Base-by-base conservation (phyloP, 75 land plant genomes). In the Cryptomeria japonica region DNA sequence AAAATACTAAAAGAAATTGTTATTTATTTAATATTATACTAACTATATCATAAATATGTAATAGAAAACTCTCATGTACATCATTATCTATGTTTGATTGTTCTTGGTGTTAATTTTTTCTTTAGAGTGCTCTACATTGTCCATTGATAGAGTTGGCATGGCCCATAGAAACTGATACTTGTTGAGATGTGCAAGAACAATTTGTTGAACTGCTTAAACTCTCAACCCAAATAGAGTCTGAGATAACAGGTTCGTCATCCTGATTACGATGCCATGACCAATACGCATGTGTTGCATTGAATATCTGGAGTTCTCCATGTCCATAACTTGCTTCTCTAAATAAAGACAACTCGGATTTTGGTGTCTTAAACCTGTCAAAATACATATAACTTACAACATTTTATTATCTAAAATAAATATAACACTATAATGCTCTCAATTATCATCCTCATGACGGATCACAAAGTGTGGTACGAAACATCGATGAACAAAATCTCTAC, bases 201-300 rank as follows among this genome's bases (percentile, higher is more conserved):
- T 25, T 11, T 39, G 25, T 88, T 88, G 92, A 46, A 91, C 90
- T 87, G 91, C 58, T 38, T 32, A 84, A 7, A 73, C 88, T 93
- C 34, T 91, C 46, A 8, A 97, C 19, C 95, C 91, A 92, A 28
- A 95, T 44, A 38, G 90, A 88, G 58, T 97, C 97, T 0, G 90
- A 90, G 0, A 91, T 72, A 19, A 89, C 89, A 1, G 90, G 12
- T 11, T 90, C 87, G 28, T 87, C 61, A 44, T 96, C 97, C 16
- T 95, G 86, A 85, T 97, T 97, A 28, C 97, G 89, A 83, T 95
- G 96, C 99, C 99, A 97, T 36, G 91, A 76, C 97, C 96, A 97
- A 36, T 90, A 91, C 2, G 99, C 99, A 77, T 92, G 94, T 0
- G 93, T 94, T 14, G 88, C 84, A 86, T 97, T 92, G 18, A 93